Base-by-base conservation (phyloP, 192 early-diverging fungal genomes). In the Podila epigama region DNA sequence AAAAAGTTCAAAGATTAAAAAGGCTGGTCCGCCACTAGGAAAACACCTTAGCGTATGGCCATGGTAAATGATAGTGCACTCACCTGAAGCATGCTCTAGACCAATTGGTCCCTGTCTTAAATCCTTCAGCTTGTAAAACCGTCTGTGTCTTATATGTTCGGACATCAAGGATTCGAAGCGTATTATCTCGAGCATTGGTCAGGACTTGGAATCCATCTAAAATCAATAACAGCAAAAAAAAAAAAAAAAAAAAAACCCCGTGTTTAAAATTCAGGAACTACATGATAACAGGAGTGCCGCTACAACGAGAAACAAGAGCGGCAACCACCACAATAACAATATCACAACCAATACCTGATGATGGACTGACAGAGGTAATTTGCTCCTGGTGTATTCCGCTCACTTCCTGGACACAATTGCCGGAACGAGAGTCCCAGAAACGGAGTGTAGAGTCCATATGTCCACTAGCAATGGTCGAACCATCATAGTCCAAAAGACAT, bases 131-230 rank as follows among this genome's bases (percentile, higher is more conserved):
- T 33, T 86, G 72, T 35, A 90, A 83, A 11, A 91, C 89, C 18
- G 81, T 79, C 2, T 91, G 68, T 8, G 90, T 84, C 41, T 92
- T 91, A 65, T 91, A 96, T 28, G 89, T 95, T 8, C 88, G 54
- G 12, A 92, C 62, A 71, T 97, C 95, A 41, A 99, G 79, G 12
- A 97, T 78, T 65, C 94, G 88, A 9, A 99, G 82, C 29, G 92
- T 95, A 81, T 97, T 95, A 77, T 99, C 97, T 53, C 94, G 85
- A 20, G 94, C 95, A 72, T 96, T 99, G 11, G 95, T 99, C 81
- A 99, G 75, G 0, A 99, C 66, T 63, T 89, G 85, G 8, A 79
- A 85, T 35, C 89, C 79, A 78, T 91, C 93, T 89, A 25, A 22
- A 4, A 10, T 22, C 3, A 22, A 48, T 1, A 48, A 69, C 44